Evolutionary conservation across 495 filamentous ascomycete species (phyloP).

Genomic region (Daldinia bambusicola): DNA sequence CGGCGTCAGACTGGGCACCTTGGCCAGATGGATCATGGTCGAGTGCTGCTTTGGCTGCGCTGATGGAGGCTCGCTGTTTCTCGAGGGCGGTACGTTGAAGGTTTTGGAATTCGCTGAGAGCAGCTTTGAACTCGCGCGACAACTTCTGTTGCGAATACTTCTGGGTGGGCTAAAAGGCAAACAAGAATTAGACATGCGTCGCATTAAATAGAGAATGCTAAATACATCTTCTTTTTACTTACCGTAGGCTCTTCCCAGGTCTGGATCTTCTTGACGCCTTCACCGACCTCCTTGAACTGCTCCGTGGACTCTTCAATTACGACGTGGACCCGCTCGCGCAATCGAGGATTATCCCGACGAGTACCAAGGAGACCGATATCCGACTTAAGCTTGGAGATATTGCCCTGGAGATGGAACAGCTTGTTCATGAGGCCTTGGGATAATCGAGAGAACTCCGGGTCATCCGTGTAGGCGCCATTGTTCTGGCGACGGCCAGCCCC

Average conservation of each 20-base stretch:
- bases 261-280: slow-evolving; percentile 90
- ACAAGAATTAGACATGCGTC: slow-evolving; percentile 36
- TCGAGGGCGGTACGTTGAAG: slow-evolving; percentile 89
- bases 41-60: slow-evolving; percentile 77
- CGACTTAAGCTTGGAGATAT: slow-evolving; percentile 80
- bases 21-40: slow-evolving; percentile 62
- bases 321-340: slow-evolving; percentile 88
- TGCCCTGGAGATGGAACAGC: slow-evolving; percentile 86
- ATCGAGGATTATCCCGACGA: slow-evolving; percentile 86
- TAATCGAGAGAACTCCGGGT: slow-evolving; percentile 88
- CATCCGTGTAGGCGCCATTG: slow-evolving; percentile 79
- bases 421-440: slow-evolving; percentile 84
- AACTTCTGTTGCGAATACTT: slow-evolving; percentile 96
- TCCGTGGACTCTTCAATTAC: slow-evolving; percentile 84
- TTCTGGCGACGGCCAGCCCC: slow-evolving; percentile 53
- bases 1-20: slow-evolving; percentile 46
- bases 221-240: slow-evolving; percentile 49
- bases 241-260: slow-evolving; percentile 93
- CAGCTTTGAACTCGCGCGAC: slow-evolving; percentile 87
- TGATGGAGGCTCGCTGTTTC: slow-evolving; percentile 87
- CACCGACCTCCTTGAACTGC: slow-evolving; percentile 91
- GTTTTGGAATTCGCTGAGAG: slow-evolving; percentile 87
- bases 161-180: slow-evolving; percentile 71
- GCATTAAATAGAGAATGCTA: not conserved
- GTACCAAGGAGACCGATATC: slow-evolving; percentile 89